Evolutionary conservation across 1,139 yeast species (phyloP), one percentile per base, ranked within the genome.

Genomic region (Zhuliangozyma blackwelliae): DNA sequence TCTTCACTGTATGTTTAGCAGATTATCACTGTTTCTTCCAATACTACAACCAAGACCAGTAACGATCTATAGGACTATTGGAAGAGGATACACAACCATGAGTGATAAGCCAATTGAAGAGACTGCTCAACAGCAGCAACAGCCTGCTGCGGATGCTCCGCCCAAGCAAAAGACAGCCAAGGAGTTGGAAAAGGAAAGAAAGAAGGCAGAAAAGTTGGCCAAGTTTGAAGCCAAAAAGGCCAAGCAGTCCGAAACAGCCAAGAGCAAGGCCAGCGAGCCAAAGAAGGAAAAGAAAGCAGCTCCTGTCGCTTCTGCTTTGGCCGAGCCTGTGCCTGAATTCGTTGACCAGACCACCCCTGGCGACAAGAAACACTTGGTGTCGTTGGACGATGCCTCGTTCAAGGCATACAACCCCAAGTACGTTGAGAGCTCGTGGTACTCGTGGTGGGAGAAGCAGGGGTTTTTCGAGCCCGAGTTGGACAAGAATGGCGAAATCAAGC

Each of bases 401-500:
- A 90, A 92, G 65, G 94, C 97, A 10, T 92, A 92, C 65, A 85
- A 79, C 55, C 98, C 99, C 29, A 77, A 79, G 51, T 83, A 82
- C 50, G 97, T 94, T 35, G 99, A 92, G 66, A 82, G 95, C 40
- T 88, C 97, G 12, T 92, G 99, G 99, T 90, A 92, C 65, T 79
- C 78, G 25, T 92, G 98, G 98, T 92, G 99, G 99, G 83, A 79
- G 47, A 74, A 84, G 55, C 75, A 86, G 61, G 95, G 94, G 16
- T 81, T 77, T 52, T 92, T 92, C 55, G 82, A 84, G 64, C 98
- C 99, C 12, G 88, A 86, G 60, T 79, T 84, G 50, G 75, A 82
- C 33, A 75, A 67, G 39, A 80, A 81, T 50, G 97, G 97, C 34
- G 67, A 82, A 37, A 56, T 78, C 48, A 84, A 83, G 59, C 83